phyloP scores from a whole-genome alignment of 768 basidiomycete species.

The Tremella mesenterica region DNA sequence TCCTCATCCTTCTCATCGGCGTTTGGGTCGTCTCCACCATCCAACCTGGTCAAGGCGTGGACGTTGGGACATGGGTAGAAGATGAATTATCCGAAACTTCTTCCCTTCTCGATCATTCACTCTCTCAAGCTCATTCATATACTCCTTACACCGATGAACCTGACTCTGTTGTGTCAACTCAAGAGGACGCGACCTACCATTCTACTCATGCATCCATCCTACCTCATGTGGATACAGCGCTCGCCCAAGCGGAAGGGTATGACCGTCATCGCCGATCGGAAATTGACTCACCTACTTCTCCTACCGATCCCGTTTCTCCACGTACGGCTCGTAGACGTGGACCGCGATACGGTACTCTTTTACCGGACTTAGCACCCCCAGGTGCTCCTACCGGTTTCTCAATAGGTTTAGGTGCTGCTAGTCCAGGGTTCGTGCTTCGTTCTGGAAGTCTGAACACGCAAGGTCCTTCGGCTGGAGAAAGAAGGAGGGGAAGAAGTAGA shows the following conservation, averaged over 20 bases:
- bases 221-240: not conserved
- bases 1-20: constrained; percentile 66
- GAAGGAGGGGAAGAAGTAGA: constrained; percentile 15
- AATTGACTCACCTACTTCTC: constrained; percentile 6
- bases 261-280: too few species aligned
- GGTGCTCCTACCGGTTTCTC: constrained; percentile 41
- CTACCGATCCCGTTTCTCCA: constrained; percentile 10
- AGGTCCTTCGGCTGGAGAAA: constrained; percentile 1
- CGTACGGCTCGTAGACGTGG: constrained; percentile 4
- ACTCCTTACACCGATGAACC: not conserved
- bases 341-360: constrained; percentile 36
- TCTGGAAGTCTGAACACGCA: constrained; percentile 11
- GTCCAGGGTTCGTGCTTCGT: constrained; percentile 42
- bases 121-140: not conserved
- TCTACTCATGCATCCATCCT: constrained; percentile 5
- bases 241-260: too few species aligned
- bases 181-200: not conserved
- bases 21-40: constrained; percentile 79
- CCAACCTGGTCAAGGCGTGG: constrained; percentile 46
- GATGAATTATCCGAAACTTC: not conserved
- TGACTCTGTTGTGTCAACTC: not conserved
- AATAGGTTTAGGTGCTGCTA: constrained; percentile 43
- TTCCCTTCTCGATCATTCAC: not conserved
- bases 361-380: constrained; percentile 34
- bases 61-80: constrained; percentile 44